These are phyloP conservation scores for Xylaria grammica DNA, from an alignment of 495 filamentous ascomycete species.

Conservation along the genomic window DNA sequence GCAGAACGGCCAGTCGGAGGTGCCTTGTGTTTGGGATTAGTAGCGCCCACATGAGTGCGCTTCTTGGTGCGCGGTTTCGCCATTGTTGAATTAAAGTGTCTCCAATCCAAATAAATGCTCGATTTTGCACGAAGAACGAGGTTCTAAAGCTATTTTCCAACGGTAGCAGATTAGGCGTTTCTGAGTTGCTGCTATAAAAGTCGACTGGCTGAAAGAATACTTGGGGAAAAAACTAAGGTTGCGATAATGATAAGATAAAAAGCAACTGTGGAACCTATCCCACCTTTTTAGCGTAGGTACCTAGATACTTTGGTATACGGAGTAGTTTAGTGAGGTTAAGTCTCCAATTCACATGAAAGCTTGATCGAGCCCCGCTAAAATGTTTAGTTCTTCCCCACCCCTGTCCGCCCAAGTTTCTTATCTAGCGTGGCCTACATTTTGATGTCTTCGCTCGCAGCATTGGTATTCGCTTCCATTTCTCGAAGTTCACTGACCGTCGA, in stretches of 20 bases:
- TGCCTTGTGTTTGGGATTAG: constrained; percentile 59
- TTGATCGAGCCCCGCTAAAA: no score
- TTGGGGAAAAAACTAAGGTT: constrained; percentile 19
- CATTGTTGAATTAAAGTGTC: constrained; percentile 54
- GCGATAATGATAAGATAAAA: constrained; percentile 25
- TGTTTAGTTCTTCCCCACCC: background rate
- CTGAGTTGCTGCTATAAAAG: background rate
- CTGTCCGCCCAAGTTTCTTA: constrained; percentile 3
- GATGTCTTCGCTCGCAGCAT: constrained; percentile 1
- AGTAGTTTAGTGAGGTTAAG: no score
- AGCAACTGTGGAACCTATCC: background rate
- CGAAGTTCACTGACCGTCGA: background rate
- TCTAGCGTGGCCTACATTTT: background rate
- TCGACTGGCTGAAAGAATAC: background rate
- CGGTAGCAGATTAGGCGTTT: background rate
- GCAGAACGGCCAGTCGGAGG: constrained; percentile 37
- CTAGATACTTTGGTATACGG: background rate
- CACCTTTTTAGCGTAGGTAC: background rate
- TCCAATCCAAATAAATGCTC: background rate
- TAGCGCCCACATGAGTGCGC: constrained; percentile 78
- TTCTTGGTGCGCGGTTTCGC: constrained; percentile 85
- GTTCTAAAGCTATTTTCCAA: background rate
- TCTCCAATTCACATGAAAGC: no score
- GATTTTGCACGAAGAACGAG: background rate
- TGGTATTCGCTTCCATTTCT: background rate